Conservation (phyloP, 225 moss, liverwort and hornwort species). For the Rhytidiadelphus loreus region DNA sequence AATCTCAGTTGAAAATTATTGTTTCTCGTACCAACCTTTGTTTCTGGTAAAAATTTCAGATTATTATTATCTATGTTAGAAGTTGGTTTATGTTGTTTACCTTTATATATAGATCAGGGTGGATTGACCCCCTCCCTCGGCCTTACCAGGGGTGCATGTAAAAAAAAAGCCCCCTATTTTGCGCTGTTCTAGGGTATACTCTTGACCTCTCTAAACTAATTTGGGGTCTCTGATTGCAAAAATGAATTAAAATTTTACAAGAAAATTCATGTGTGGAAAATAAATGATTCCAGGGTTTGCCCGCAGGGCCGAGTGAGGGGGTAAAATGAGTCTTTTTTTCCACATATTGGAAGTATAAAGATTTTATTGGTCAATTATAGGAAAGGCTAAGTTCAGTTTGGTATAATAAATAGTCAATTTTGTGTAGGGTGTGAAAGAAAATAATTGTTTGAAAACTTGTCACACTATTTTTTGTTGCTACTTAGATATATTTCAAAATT, state of each 20-base stretch:
- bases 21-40: not conserved
- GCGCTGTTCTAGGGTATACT: no score
- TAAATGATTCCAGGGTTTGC: no score
- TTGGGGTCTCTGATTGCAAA: no score
- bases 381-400: no score
- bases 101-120: no score
- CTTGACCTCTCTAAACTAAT: no score
- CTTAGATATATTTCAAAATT: not conserved
- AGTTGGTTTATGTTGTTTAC: not conserved
- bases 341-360: not conserved
- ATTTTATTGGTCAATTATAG: not conserved
- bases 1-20: not conserved
- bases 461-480: not conserved
- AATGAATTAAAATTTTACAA: no score
- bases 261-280: no score
- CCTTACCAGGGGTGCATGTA: no score
- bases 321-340: not conserved
- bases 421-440: not conserved
- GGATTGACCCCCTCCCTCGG: no score
- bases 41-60: not conserved
- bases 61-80: not conserved
- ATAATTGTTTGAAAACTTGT: not conserved
- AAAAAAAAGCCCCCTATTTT: no score
- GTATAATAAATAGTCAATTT: not conserved
- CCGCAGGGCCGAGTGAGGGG: no score